These are phyloP conservation scores for Rhizophagus sp. DNA, from an alignment of 192 early-diverging fungal species.

Conservation along the genomic window DNA sequence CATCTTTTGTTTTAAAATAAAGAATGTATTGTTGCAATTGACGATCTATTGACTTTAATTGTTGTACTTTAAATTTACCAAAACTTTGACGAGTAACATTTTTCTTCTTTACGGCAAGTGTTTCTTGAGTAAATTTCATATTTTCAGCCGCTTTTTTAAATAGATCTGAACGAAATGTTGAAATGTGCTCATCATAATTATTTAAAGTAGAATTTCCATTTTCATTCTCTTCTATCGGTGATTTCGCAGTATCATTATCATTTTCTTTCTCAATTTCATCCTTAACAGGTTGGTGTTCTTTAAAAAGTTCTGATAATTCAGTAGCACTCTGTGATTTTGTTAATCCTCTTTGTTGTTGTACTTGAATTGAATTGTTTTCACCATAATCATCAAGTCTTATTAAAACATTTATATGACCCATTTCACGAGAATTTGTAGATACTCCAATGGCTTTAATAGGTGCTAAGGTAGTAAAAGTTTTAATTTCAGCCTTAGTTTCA, in stretches of 20 bases:
- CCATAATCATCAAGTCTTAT: constrained; percentile 30
- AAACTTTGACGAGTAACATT: neutral
- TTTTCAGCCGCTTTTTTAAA: constrained; percentile 30
- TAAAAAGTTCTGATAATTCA: neutral
- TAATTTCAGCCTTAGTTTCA: constrained; percentile 12
- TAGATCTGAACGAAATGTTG: constrained; percentile 23
- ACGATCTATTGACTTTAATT: constrained; percentile 26
- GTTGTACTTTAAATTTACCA: constrained; percentile 22
- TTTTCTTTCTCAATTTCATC: neutral
- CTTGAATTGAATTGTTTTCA: neutral
- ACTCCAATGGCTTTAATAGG: constrained; percentile 27
- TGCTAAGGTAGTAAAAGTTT: constrained; percentile 22
- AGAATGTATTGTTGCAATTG: constrained; percentile 27
- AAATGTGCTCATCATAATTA: neutral
- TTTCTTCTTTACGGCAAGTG: constrained; percentile 10
- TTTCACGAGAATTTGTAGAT: constrained; percentile 9
- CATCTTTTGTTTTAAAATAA: constrained; percentile 30
- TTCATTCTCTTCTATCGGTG: neutral
- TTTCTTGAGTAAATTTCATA: constrained; percentile 25
- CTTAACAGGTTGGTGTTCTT: neutral
- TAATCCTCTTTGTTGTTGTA: neutral
- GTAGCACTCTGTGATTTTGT: neutral
- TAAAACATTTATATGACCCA: constrained; percentile 25
- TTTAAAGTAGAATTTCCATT: neutral
- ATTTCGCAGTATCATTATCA: neutral